Conservation (phyloP, 2,329 filamentous ascomycete species). For the Aphanocladium album region DNA sequence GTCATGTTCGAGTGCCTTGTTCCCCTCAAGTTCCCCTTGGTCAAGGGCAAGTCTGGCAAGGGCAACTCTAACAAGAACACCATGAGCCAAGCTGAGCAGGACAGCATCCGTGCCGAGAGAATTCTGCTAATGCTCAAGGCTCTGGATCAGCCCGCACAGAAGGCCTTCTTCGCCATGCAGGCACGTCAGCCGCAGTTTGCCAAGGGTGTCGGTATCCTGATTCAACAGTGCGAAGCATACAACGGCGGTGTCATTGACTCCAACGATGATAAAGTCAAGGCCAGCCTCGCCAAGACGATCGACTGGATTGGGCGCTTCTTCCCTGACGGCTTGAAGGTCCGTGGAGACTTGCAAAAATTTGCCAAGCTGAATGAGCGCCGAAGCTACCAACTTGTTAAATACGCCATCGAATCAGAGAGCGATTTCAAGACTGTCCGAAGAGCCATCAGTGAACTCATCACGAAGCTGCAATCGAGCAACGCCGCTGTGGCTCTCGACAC, state of each 20-base stretch:
- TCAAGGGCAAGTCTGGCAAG: conserved; percentile 57
- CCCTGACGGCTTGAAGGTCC: conserved; percentile 67
- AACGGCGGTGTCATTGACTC: conserved; percentile 79
- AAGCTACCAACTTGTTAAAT: conserved; percentile 82
- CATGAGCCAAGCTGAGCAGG: conserved; percentile 55
- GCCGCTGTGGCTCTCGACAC: conserved; percentile 69
- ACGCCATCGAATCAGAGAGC: conserved; percentile 75
- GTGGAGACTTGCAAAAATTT: conserved; percentile 80
- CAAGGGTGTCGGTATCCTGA: conserved; percentile 67
- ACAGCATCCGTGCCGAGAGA: conserved; percentile 76
- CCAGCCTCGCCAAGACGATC: conserved; percentile 66
- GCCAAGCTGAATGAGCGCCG: conserved; percentile 87
- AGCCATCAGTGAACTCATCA: conserved; percentile 83
- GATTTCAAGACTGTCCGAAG: conserved; percentile 90
- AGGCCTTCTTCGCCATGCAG: conserved; percentile 84
- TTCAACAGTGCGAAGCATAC: conserved; percentile 81
- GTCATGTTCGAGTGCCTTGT: conserved; percentile 83
- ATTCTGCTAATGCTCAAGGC: conserved; percentile 77
- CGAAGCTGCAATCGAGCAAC: conserved; percentile 67
- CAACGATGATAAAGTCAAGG: conserved; percentile 65
- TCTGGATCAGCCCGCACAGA: conserved; percentile 72
- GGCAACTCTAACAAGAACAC: conserved; percentile 43
- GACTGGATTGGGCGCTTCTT: conserved; percentile 69
- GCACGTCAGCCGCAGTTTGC: conserved; percentile 70
- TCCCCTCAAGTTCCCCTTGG: conserved; percentile 78